These are phyloP conservation scores for Thalassiosira ordinaria DNA, from an alignment of 352 stramenopile genomes.

Conservation along the genomic window DNA sequence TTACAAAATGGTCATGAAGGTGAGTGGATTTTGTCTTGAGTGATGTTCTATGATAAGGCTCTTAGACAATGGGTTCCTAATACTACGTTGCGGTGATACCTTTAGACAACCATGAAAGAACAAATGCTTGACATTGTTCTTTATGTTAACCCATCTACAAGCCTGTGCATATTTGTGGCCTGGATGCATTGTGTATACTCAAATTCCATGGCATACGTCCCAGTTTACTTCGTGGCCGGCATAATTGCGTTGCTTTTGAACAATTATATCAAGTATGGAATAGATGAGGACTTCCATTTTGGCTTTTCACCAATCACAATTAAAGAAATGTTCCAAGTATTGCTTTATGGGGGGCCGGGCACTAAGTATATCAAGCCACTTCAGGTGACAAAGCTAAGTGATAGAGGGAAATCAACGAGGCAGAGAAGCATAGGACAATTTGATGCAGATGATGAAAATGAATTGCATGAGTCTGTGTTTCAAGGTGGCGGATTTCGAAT, in stretches of 20 bases:
- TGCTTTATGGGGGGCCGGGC: constrained; percentile 32
- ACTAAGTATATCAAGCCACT: constrained; percentile 45
- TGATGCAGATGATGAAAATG: constrained; percentile 7
- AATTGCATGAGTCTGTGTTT: constrained; percentile 13
- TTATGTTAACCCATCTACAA: constrained; percentile 38
- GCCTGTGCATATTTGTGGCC: constrained; percentile 64
- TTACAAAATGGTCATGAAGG: constrained; percentile 42
- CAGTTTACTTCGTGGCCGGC: constrained; percentile 63
- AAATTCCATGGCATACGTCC: constrained; percentile 62
- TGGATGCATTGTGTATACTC: constrained; percentile 79
- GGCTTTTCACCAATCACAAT: constrained; percentile 65
- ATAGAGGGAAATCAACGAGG: constrained; percentile 2
- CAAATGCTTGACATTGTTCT: constrained; percentile 44
- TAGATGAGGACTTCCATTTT: constrained; percentile 49
- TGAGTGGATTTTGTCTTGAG: too few species aligned
- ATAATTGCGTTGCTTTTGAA: constrained; percentile 64
- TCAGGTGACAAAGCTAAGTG: not conserved
- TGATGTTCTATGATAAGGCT: too few species aligned
- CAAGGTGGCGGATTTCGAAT: constrained; percentile 15
- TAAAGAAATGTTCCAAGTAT: constrained; percentile 55
- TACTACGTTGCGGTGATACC: too few species aligned
- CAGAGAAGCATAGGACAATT: constrained; percentile 12
- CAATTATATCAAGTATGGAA: constrained; percentile 68
- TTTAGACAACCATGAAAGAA: constrained; percentile 53
- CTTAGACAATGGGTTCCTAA: too few species aligned